Evolutionary conservation across 768 basidiomycete species (phyloP).

Genomic region (Hericium erinaceus): DNA sequence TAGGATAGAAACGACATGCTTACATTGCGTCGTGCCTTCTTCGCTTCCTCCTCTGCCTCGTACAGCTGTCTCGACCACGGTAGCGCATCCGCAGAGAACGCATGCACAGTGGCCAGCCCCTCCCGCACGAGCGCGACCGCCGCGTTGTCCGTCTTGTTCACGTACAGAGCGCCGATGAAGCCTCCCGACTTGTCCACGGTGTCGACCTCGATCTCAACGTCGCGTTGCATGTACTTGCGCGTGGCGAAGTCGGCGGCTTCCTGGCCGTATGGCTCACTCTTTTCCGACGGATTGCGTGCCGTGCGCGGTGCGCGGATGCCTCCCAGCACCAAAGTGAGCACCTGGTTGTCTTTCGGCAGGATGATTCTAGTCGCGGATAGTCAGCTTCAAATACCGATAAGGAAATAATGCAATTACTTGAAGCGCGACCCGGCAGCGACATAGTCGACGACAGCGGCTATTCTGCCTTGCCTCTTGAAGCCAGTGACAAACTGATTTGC

Average conservation of each 20-base stretch:
- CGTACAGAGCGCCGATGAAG: constrained; percentile 82
- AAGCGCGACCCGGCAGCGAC: constrained; percentile 92
- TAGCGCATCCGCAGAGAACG: constrained; percentile 77
- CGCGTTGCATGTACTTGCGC: constrained; percentile 84
- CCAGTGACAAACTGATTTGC: constrained; percentile 83
- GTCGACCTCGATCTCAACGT: constrained; percentile 90
- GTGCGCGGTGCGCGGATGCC: constrained; percentile 88
- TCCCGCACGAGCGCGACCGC: constrained; percentile 79
- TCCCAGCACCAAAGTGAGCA: constrained; percentile 83
- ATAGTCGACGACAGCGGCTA: constrained; percentile 85
- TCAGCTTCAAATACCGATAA: constrained; percentile 1
- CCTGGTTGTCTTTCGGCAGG: constrained; percentile 88
- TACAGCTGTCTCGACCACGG: constrained; percentile 73
- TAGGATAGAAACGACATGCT: constrained; percentile 18
- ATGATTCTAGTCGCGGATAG: constrained; percentile 44
- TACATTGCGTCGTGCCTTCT: constrained; percentile 69
- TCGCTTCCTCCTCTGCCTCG: constrained; percentile 85
- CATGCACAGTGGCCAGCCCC: constrained; percentile 82
- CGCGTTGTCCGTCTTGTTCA: constrained; percentile 81
- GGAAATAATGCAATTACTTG: constrained; percentile 43
- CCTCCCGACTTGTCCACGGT: constrained; percentile 90
- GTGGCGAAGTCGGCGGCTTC: constrained; percentile 79
- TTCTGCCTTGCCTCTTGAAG: constrained; percentile 82
- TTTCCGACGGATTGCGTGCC: constrained; percentile 71
- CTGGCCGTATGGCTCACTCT: constrained; percentile 78